Conservation (phyloP, 495 filamentous ascomycete species). For the Usnea hakonensis region DNA sequence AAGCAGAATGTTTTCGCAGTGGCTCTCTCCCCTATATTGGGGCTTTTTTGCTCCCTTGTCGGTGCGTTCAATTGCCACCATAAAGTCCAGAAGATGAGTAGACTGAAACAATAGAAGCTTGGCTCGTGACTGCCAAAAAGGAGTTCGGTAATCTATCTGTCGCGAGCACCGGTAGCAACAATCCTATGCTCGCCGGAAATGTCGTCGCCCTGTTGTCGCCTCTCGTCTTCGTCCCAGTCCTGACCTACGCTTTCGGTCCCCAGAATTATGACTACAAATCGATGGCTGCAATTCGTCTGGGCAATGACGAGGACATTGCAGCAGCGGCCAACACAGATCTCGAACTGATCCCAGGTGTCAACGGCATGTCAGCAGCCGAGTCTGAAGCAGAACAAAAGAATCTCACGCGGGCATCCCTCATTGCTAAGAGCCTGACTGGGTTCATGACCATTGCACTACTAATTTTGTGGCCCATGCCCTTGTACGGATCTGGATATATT, state of each 20-base stretch:
- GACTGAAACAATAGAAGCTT: conserved; percentile 39
- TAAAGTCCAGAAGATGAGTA: background rate
- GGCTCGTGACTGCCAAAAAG: conserved; percentile 83
- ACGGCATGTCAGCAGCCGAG: conserved; percentile 39
- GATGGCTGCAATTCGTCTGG: conserved; percentile 76
- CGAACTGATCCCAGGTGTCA: conserved; percentile 57
- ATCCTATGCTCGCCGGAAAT: conserved; percentile 87
- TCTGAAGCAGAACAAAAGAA: conserved; percentile 49
- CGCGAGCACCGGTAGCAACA: conserved; percentile 68
- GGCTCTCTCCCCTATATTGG: conserved; percentile 65
- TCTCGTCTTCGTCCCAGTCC: conserved; percentile 65
- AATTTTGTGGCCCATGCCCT: conserved; percentile 89
- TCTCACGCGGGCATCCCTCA: conserved; percentile 63
- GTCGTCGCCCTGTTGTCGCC: conserved; percentile 74
- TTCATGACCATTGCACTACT: conserved; percentile 69
- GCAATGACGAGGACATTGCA: conserved; percentile 73
- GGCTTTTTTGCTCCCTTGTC: conserved; percentile 65
- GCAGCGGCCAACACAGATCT: conserved; percentile 61
- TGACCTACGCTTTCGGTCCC: conserved; percentile 65
- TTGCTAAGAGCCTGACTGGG: conserved; percentile 70
- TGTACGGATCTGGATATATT: conserved; percentile 82
- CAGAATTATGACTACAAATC: conserved; percentile 87
- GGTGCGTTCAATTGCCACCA: background rate
- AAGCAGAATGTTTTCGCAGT: conserved; percentile 76
- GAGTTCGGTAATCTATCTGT: conserved; percentile 68